These are phyloP conservation scores for Colletotrichum plurivorum DNA, from an alignment of 2,329 filamentous ascomycete genomes.

Conservation along the genomic window DNA sequence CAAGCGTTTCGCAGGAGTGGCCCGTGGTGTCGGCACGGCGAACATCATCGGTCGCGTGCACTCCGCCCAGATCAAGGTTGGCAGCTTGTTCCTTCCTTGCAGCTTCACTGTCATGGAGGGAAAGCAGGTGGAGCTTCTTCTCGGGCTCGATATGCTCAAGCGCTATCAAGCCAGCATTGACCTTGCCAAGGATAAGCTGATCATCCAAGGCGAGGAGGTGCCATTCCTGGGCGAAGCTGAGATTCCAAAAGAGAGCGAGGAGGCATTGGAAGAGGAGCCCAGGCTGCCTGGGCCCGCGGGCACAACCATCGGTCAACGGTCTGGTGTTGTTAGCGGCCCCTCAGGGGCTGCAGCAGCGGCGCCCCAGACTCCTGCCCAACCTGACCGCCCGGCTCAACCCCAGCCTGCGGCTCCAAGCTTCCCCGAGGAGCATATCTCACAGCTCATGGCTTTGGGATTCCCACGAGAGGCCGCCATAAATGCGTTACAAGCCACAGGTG, in stretches of 20 bases:
- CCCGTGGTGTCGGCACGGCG: conserved; percentile 93
- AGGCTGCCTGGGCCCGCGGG: conserved; percentile 88
- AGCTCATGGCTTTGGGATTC: conserved; percentile 84
- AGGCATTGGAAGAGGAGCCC: conserved; percentile 82
- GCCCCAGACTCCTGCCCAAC: conserved; percentile 43
- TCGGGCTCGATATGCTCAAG: conserved; percentile 97
- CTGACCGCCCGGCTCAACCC: conserved; percentile 44
- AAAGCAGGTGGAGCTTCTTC: conserved; percentile 92
- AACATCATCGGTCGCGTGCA: conserved; percentile 96
- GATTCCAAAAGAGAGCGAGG: conserved; percentile 87
- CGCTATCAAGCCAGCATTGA: conserved; percentile 95
- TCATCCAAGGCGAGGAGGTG: conserved; percentile 91
- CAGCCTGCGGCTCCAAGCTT: conserved; percentile 53
- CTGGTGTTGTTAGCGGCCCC: conserved; percentile 79
- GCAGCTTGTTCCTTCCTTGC: conserved; percentile 87
- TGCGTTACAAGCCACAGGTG: conserved; percentile 85
- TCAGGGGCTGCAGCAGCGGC: conserved; percentile 47
- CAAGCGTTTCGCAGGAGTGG: conserved; percentile 90
- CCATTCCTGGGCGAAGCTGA: conserved; percentile 93
- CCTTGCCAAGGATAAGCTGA: conserved; percentile 84
- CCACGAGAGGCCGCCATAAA: conserved; percentile 81
- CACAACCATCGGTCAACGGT: conserved; percentile 87
- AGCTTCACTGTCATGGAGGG: conserved; percentile 99
- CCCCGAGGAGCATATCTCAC: conserved; percentile 78
- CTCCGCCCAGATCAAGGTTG: conserved; percentile 94